Conservation (phyloP, 139 green algal genomes). For the Micractinium conductrix region DNA sequence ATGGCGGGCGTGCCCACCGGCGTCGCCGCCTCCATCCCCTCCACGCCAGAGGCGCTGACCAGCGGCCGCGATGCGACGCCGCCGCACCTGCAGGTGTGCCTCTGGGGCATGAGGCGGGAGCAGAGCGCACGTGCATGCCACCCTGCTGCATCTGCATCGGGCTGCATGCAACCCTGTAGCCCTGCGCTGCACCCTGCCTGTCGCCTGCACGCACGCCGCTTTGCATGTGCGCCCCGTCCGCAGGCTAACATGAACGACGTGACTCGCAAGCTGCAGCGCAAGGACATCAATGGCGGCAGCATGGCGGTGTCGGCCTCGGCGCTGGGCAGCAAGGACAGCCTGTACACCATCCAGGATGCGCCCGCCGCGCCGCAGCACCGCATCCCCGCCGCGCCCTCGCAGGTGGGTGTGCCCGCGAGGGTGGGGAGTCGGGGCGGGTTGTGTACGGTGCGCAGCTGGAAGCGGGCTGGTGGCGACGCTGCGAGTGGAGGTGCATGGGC, state of each 20-base stretch:
- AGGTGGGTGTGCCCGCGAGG: background rate
- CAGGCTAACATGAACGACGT: slow-evolving; percentile 36
- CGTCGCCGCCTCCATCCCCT: slow-evolving; percentile 28
- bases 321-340: slow-evolving; percentile 37
- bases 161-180: background rate
- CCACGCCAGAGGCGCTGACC: slow-evolving; percentile 34
- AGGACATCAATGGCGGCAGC: slow-evolving; percentile 36
- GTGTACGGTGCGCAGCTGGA: background rate
- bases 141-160: background rate
- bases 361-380: slow-evolving; percentile 40
- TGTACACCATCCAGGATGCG: slow-evolving; percentile 43
- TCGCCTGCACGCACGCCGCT: background rate
- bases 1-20: background rate
- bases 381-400: slow-evolving; percentile 28
- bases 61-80: slow-evolving; percentile 20
- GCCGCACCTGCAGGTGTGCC: slow-evolving; percentile 9
- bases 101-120: background rate
- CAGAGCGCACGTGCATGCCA: background rate
- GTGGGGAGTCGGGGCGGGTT: background rate
- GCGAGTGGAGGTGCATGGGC: background rate
- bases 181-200: background rate
- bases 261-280: slow-evolving; percentile 31
- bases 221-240: slow-evolving; percentile 11
- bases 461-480: background rate
- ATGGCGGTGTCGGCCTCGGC: slow-evolving; percentile 12